Base-by-base conservation (phyloP, 257 asterid species). In the Gynochthodes officinalis region DNA sequence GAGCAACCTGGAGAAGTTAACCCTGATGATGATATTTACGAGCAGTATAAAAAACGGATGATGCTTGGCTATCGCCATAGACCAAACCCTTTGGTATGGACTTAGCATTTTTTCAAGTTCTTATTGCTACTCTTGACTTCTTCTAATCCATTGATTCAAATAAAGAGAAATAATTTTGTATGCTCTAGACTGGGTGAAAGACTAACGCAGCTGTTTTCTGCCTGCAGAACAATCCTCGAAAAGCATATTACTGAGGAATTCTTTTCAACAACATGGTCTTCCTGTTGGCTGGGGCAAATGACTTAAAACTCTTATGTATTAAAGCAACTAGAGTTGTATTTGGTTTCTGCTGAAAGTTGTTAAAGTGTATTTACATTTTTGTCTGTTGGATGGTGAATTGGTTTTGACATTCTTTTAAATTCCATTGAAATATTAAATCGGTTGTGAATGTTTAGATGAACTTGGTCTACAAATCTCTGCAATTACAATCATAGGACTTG, bases 11-110 rank as follows among this genome's bases (percentile, higher is more conserved):
- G 98, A 2, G 96, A 93, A 81, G 98, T 91, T n/a, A 80, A 82
- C 14, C 69, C 96, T 28, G 97, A 89, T 0, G 98, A 93, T 76
- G 98, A 93, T 82, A 93, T 93, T 42, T 93, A 93, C 39, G 97
- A 93, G 81, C 97, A 93, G 86, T 93, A 93, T 61, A 93, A 93
- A 84, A 93, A 93, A 78, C 90, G 96, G 39, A 93, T 93, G 97
- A 93, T 93, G 97, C 93, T 93, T 30, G 97, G 98, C 57, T 93
- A 91, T 77, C 87, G 86, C 9, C 76, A 91, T 84, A 81, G 98
- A 72, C 98, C 98, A 60, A 93, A 93, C 86, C 98, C 96, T 40
- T 77, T 93, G 96, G 98, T 90, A 89, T 69, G 66, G 16, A 60
- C 32, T 12, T 16, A 23, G 18, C 23, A 40, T 67, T 25, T 5